Conservation (phyloP, 2,329 filamentous ascomycete genomes). For the Didymella keratinophila region DNA sequence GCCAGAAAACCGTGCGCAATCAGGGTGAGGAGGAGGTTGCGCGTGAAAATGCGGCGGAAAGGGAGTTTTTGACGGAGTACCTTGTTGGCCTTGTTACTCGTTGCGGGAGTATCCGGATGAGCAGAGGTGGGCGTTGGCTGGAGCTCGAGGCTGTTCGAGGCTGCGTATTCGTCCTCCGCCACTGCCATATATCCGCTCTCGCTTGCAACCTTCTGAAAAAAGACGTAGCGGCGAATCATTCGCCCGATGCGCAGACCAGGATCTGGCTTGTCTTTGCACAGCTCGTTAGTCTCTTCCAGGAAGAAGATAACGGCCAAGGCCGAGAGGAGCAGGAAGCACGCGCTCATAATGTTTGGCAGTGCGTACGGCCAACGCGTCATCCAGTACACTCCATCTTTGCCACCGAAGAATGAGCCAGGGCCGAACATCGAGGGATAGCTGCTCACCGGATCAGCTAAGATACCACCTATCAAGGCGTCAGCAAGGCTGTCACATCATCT, state of each 20-base stretch:
- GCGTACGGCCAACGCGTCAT: slow-evolving; percentile 72
- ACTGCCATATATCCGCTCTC: slow-evolving; percentile 45
- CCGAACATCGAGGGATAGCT: slow-evolving; percentile 71
- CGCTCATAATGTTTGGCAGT: slow-evolving; percentile 73
- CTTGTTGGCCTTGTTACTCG: slow-evolving; percentile 24
- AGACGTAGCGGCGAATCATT: slow-evolving; percentile 48
- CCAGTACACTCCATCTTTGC: slow-evolving; percentile 67
- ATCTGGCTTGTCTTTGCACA: slow-evolving; percentile 52
- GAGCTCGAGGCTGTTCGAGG: slow-evolving; percentile 36
- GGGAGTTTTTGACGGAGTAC: slow-evolving; percentile 49
- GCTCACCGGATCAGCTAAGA: slow-evolving; percentile 70
- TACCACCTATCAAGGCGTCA: slow-evolving; percentile 62
- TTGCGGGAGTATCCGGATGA: slow-evolving; percentile 6
- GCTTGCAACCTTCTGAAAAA: slow-evolving; percentile 34
- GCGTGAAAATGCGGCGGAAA: slow-evolving; percentile 57
- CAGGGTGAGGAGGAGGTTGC: slow-evolving; percentile 55
- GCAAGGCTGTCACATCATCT: neutral
- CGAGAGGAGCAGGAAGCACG: slow-evolving; percentile 65
- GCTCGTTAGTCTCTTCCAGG: slow-evolving; percentile 67
- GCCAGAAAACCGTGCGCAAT: slow-evolving; percentile 56
- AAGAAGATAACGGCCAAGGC: slow-evolving; percentile 66
- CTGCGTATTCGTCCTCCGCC: slow-evolving; percentile 38
- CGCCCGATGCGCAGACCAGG: slow-evolving; percentile 50
- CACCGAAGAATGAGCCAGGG: slow-evolving; percentile 64
- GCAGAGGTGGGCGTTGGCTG: slow-evolving; percentile 42